These are phyloP conservation scores for Rhizopogon vesiculosus DNA, from an alignment of 768 basidiomycete genomes.

Conservation along the genomic window DNA sequence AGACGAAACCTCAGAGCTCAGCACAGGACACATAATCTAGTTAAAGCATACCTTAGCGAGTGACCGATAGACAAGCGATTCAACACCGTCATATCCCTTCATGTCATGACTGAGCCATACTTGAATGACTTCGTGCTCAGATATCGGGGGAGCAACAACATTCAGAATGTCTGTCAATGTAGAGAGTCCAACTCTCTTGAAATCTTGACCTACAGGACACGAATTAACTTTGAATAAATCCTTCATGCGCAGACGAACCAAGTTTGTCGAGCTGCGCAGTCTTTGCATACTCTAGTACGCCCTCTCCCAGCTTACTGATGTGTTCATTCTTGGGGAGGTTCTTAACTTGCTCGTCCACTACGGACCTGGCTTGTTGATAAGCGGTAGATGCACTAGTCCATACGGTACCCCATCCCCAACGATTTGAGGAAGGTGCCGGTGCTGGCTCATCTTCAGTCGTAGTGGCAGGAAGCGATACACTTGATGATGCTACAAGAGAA, in stretches of 20 bases:
- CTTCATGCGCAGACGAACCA: slow-evolving; percentile 40
- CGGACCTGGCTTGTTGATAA: slow-evolving; percentile 80
- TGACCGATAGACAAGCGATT: slow-evolving; percentile 88
- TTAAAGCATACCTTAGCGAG: slow-evolving; percentile 64
- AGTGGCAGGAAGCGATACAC: slow-evolving; percentile 18
- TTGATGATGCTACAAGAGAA: slow-evolving; percentile 33
- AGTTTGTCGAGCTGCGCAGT: slow-evolving; percentile 87
- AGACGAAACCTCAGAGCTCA: slow-evolving; percentile 4
- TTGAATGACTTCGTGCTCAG: slow-evolving; percentile 96
- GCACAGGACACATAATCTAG: not conserved
- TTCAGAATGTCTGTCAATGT: slow-evolving; percentile 91
- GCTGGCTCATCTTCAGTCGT: slow-evolving; percentile 15
- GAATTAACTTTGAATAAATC: slow-evolving; percentile 2
- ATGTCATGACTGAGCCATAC: slow-evolving; percentile 96
- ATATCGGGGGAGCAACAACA: slow-evolving; percentile 96
- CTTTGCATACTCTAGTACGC: slow-evolving; percentile 84
- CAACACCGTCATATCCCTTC: slow-evolving; percentile 94
- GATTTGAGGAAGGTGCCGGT: slow-evolving; percentile 20
- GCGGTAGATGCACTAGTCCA: slow-evolving; percentile 86
- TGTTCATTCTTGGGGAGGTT: slow-evolving; percentile 81
- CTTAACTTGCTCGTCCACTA: slow-evolving; percentile 93
- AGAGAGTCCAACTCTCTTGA: slow-evolving; percentile 82
- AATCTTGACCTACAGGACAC: slow-evolving; percentile 67
- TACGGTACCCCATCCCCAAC: slow-evolving; percentile 85
- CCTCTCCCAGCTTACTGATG: slow-evolving; percentile 85